phyloP scores from a whole-genome alignment of 1,284 basidiomycete genomes.

The Amylostereum chailletii region DNA sequence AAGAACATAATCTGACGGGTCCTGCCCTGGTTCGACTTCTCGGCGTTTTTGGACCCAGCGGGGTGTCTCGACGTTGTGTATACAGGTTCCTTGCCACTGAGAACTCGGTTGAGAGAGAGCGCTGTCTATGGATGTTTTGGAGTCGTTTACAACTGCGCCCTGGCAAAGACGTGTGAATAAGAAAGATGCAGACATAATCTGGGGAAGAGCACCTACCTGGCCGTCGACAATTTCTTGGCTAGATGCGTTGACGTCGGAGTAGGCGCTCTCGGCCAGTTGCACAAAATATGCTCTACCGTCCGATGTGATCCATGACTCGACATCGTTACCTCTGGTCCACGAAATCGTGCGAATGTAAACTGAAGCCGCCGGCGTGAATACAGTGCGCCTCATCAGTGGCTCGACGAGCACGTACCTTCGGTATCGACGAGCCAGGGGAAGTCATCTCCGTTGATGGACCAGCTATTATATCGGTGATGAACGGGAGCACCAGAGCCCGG shows the following conservation, averaged over 20 bases:
- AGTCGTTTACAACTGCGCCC: no score
- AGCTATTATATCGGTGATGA: conserved; percentile 50
- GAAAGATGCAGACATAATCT: neutral
- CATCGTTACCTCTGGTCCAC: conserved; percentile 45
- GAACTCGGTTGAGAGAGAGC: conserved; percentile 7
- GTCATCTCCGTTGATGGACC: conserved; percentile 62
- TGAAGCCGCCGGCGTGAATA: conserved; percentile 16
- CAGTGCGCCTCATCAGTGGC: neutral
- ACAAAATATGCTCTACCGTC: conserved; percentile 76
- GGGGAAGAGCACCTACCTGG: conserved; percentile 3
- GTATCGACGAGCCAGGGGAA: conserved; percentile 66
- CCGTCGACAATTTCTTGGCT: conserved; percentile 14
- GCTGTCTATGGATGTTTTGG: no score
- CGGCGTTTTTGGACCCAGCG: conserved; percentile 70
- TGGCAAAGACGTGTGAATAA: neutral
- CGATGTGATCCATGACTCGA: conserved; percentile 76
- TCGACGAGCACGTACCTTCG: conserved; percentile 41
- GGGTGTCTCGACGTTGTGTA: conserved; percentile 60
- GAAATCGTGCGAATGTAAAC: conserved; percentile 54
- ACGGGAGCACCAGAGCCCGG: conserved; percentile 11
- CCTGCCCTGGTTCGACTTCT: conserved; percentile 35
- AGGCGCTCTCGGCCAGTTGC: conserved; percentile 37
- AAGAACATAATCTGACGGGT: conserved; percentile 42
- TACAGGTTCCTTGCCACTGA: conserved; percentile 57
- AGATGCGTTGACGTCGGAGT: conserved; percentile 7